Evolutionary conservation across 2,329 filamentous ascomycete species (phyloP).

Genomic region (Phialophora macrospora): DNA sequence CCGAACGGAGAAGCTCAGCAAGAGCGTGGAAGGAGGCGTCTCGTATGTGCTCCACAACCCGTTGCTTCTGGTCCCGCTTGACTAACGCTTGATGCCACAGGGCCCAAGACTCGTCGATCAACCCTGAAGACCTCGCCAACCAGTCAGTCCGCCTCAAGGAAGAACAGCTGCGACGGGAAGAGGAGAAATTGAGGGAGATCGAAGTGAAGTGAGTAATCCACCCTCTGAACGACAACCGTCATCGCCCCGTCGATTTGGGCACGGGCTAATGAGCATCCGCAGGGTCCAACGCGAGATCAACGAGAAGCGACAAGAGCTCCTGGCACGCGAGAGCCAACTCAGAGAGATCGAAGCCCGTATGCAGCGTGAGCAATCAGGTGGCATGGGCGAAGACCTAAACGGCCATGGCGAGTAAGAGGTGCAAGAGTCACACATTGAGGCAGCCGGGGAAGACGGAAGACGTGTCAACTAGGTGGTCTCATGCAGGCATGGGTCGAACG

Average conservation of each 20-base stretch:
- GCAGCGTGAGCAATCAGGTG: slow-evolving; percentile 75
- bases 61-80: slow-evolving; percentile 27
- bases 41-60: slow-evolving; percentile 65
- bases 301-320: slow-evolving; percentile 97
- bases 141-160: slow-evolving; percentile 99
- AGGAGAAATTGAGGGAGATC: slow-evolving; percentile 99
- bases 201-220: slow-evolving; percentile 72
- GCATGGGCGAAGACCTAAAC: slow-evolving; percentile 42
- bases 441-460: slow-evolving; percentile 13
- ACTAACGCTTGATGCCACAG: slow-evolving; percentile 48
- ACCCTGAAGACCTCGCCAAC: slow-evolving; percentile 93
- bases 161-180: slow-evolving; percentile 96
- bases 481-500: slow-evolving; percentile 35
- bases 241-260: background rate
- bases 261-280: background rate
- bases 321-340: slow-evolving; percentile 96
- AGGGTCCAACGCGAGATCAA: slow-evolving; percentile 97
- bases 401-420: slow-evolving; percentile 39
- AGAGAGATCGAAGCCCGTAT: slow-evolving; percentile 98
- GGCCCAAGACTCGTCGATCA: slow-evolving; percentile 80
- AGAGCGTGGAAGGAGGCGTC: slow-evolving; percentile 92
- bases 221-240: background rate
- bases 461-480: slow-evolving; percentile 25
- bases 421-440: slow-evolving; percentile 3
- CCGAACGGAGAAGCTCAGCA: slow-evolving; percentile 99